These are phyloP conservation scores for Rhodotorula kratochvilovae DNA, from an alignment of 768 basidiomycete species.

Conservation along the genomic window DNA sequence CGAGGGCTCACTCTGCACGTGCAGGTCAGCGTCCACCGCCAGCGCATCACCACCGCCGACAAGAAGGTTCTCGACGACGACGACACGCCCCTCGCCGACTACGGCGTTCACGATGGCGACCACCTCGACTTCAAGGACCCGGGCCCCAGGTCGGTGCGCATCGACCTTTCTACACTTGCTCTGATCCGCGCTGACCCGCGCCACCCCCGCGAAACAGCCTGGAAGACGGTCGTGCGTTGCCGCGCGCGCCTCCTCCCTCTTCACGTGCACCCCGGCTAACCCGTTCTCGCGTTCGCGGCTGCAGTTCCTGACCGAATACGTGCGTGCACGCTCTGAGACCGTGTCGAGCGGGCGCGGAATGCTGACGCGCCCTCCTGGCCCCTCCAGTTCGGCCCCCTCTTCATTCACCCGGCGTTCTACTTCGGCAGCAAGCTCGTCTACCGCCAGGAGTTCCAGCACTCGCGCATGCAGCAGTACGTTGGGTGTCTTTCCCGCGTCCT, in stretches of 20 bases:
- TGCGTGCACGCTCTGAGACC: constrained; percentile 51
- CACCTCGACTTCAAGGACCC: constrained; percentile 74
- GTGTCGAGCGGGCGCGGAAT: too few relatives aligned
- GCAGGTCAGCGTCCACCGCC: constrained; percentile 15
- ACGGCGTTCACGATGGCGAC: constrained; percentile 60
- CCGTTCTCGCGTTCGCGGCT: too few relatives aligned
- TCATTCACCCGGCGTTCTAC: constrained; percentile 83
- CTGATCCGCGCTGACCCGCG: not conserved
- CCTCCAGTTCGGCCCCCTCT: constrained; percentile 70
- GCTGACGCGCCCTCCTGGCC: not conserved
- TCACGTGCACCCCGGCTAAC: not conserved
- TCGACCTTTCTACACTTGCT: too few relatives aligned
- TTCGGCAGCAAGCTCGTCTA: constrained; percentile 64
- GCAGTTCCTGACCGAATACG: constrained; percentile 84
- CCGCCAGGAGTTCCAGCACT: constrained; percentile 65
- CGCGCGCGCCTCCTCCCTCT: not conserved
- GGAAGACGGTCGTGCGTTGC: constrained; percentile 62
- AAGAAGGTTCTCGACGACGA: constrained; percentile 63
- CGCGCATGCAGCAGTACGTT: constrained; percentile 62
- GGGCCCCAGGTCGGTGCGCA: constrained; percentile 68
- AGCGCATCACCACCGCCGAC: constrained; percentile 53
- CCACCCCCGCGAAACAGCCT: constrained; percentile 49
- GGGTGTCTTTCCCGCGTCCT: not conserved
- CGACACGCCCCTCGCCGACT: constrained; percentile 57
- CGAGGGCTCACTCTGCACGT: not conserved